Evolutionary conservation across 768 basidiomycete species (phyloP).

Genomic region (Asterophora parasitica): DNA sequence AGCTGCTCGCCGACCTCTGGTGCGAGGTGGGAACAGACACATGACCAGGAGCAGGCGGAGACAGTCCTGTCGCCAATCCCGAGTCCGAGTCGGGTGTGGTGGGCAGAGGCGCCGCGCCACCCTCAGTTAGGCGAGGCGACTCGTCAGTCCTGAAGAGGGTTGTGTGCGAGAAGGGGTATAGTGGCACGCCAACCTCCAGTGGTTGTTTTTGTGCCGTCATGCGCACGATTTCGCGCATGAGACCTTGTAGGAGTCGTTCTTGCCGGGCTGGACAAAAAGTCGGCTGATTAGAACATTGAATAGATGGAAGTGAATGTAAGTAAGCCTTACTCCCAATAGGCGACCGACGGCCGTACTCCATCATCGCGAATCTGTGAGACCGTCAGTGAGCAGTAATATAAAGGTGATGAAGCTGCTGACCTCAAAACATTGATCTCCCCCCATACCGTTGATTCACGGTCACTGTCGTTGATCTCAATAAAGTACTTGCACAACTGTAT

Average conservation of each 20-base stretch:
- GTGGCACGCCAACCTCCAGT: constrained; percentile 72
- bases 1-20: constrained; percentile 13
- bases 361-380: constrained; percentile 67
- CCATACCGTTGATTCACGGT: constrained; percentile 76
- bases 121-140: constrained; percentile 25
- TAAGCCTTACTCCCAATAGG: constrained; percentile 71
- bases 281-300: constrained; percentile 5
- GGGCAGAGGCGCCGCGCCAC: constrained; percentile 34
- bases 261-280: constrained; percentile 58
- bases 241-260: constrained; percentile 73
- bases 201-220: constrained; percentile 80
- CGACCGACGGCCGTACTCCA: constrained; percentile 73
- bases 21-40: constrained; percentile 11
- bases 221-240: constrained; percentile 81
- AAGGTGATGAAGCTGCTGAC: constrained; percentile 30
- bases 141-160: constrained; percentile 54
- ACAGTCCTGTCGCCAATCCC: constrained; percentile 7
- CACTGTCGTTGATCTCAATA: constrained; percentile 74
- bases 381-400: constrained; percentile 5
- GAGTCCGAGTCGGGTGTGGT: constrained; percentile 28
- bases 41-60: constrained; percentile 13
- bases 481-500: constrained; percentile 83
- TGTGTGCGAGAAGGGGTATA: constrained; percentile 76
- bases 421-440: constrained; percentile 82
- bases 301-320: constrained; percentile 1